These are phyloP conservation scores for Dryas integrifolia DNA, from an alignment of 331 rosid genomes.

Conservation along the genomic window DNA sequence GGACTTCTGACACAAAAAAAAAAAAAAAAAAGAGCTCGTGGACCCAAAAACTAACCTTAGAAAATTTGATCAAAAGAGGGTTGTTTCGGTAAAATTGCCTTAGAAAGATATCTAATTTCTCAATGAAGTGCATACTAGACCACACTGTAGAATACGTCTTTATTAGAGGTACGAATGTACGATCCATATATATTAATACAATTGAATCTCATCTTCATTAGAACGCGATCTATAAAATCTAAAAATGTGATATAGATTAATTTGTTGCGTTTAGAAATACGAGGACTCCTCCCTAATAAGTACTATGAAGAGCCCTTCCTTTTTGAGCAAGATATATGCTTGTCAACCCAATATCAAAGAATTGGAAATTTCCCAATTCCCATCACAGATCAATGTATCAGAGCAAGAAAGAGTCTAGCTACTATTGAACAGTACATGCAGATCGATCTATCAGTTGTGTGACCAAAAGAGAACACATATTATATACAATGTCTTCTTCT, in stretches of 20 bases:
- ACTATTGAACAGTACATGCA: not conserved
- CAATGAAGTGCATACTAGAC: not conserved
- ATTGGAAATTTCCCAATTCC: not conserved
- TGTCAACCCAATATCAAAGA: not conserved
- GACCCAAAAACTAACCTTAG: constrained; percentile 12
- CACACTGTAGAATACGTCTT: not conserved
- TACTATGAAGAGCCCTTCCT: not conserved
- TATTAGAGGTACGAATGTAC: too few species aligned
- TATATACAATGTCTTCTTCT: not conserved
- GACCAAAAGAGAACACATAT: not conserved
- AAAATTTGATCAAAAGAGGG: constrained; percentile 17
- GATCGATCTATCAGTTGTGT: not conserved
- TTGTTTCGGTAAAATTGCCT: constrained; percentile 25
- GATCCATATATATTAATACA: not conserved
- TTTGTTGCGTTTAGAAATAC: too few species aligned
- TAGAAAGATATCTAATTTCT: constrained; percentile 3
- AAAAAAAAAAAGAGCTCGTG: not conserved
- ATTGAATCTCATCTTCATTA: too few species aligned
- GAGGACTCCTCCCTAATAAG: not conserved
- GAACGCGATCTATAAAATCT: too few species aligned
- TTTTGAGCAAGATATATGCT: not conserved
- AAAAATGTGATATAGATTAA: too few species aligned
- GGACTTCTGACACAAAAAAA: too few species aligned
- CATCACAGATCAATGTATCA: not conserved
- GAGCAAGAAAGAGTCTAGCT: not conserved